Base-by-base conservation (phyloP, 2,329 filamentous ascomycete species). In the Nemania serpens region DNA sequence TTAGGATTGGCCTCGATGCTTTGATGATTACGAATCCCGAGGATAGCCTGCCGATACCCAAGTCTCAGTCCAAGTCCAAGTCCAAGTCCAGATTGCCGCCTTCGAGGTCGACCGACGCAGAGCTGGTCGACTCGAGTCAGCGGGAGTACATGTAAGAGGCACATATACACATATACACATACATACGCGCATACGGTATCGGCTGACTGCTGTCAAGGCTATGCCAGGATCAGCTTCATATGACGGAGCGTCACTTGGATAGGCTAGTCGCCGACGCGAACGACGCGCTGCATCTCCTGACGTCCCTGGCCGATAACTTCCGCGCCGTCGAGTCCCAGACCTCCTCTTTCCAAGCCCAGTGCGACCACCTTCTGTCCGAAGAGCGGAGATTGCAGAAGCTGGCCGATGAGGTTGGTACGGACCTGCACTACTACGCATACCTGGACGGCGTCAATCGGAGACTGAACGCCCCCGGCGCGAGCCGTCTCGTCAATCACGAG, bases 371-470 rank as follows among this genome's bases (percentile, higher is more conserved):
- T 2, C 79, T 98, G 33, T 81, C 85, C 1, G 93, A 97, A 69
- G 93, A 98, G 77, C 86, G 84, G 69, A 87, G 91, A 22, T 82
- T 97, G 42, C 88, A 91, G 63, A 84, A 83, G 66, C 83, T 99
- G 43, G 92, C 93, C 2, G 87, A 96, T 67, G 89, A 93, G 60
- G 89, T 99, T 58, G 89, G 91, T 25, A 90, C 91, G 22, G 96
- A 97, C 69, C 80, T 97, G n/a, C 88, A 93, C 72, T 97, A 96
- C 76, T 99, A 99, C 75, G 87, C 90, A 18, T 97, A 97, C 72
- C 83, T 99, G 5, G 95, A 99, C 66, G 93, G 89, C 48, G 93
- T 94, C 62, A 97, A 93, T 0, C 85, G 93, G 57, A 86, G 93
- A 13, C 85, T 99, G 59, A 98, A 98, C 79, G 93, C 93, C 0